Conservation (phyloP, 805 yeast species). For the Candida xyloterini region DNA sequence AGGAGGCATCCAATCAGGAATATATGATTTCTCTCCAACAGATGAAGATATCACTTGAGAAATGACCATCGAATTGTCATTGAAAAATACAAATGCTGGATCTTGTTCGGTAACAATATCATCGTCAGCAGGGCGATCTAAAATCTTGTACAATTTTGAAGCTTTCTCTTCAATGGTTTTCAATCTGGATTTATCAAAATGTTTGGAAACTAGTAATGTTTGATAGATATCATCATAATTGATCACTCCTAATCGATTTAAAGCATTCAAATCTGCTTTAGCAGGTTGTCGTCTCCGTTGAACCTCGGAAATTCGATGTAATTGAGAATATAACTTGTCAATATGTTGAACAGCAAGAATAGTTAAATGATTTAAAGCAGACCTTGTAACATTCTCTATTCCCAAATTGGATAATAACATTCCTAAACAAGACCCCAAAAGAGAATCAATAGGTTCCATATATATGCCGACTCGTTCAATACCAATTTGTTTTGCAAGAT, state of each 20-base stretch:
- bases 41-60: constrained; percentile 55
- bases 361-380: constrained; percentile 40
- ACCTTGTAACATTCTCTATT: constrained; percentile 26
- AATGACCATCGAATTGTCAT: constrained; percentile 45
- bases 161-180: constrained; percentile 13
- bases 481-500: constrained; percentile 2
- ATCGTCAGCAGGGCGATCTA: constrained; percentile 20
- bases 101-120: constrained; percentile 36
- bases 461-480: constrained; percentile 7
- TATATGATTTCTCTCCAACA: constrained; percentile 39
- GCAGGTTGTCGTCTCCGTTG: constrained; percentile 62
- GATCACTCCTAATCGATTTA: constrained; percentile 43
- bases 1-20: constrained; percentile 79
- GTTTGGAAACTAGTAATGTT: constrained; percentile 28
- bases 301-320: constrained; percentile 51
- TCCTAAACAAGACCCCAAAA: constrained; percentile 35
- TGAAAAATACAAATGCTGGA: constrained; percentile 52
- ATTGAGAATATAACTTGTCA: constrained; percentile 36
- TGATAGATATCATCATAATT: constrained; percentile 37
- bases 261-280: constrained; percentile 45
- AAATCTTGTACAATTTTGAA: constrained; percentile 8
- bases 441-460: constrained; percentile 31
- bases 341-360: constrained; percentile 36
- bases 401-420: constrained; percentile 35
- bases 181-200: constrained; percentile 2